These are phyloP conservation scores for Metschnikowia sp. DNA, from an alignment of 805 yeast genomes.

Conservation along the genomic window DNA sequence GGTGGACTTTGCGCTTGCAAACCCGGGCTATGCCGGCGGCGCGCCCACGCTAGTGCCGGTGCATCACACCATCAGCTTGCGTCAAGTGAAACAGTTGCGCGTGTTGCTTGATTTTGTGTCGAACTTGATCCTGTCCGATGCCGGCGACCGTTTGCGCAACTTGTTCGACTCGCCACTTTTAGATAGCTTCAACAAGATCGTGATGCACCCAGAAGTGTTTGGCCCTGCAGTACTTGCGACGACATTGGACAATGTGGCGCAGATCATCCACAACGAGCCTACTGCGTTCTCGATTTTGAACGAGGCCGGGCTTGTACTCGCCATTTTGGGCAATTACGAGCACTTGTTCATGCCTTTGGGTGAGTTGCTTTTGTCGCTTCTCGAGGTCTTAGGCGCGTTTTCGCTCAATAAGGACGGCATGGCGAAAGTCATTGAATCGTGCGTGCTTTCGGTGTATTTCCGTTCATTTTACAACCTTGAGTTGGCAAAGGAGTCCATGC, in stretches of 20 bases:
- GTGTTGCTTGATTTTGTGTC: constrained; percentile 61
- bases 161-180: constrained; percentile 83
- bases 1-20: constrained; percentile 57
- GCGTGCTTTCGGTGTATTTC: constrained; percentile 44
- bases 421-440: constrained; percentile 44
- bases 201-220: constrained; percentile 55
- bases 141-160: constrained; percentile 81
- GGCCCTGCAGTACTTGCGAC: constrained; percentile 64
- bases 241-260: constrained; percentile 60
- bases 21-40: constrained; percentile 57
- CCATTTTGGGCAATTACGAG: constrained; percentile 56
- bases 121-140: constrained; percentile 63
- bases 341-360: constrained; percentile 54
- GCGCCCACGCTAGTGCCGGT: constrained; percentile 52
- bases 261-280: constrained; percentile 85
- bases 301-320: constrained; percentile 72
- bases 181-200: constrained; percentile 52
- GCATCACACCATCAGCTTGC: constrained; percentile 50
- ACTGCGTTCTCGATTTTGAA: constrained; percentile 77
- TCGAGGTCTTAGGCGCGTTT: constrained; percentile 75
- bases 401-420: constrained; percentile 75
- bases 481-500: constrained; percentile 51
- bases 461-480: constrained; percentile 46
- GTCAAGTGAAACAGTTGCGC: constrained; percentile 50
- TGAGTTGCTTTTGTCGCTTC: constrained; percentile 53